phyloP scores from a whole-genome alignment of 2,329 filamentous ascomycete species.

The Epichloe elymi region DNA sequence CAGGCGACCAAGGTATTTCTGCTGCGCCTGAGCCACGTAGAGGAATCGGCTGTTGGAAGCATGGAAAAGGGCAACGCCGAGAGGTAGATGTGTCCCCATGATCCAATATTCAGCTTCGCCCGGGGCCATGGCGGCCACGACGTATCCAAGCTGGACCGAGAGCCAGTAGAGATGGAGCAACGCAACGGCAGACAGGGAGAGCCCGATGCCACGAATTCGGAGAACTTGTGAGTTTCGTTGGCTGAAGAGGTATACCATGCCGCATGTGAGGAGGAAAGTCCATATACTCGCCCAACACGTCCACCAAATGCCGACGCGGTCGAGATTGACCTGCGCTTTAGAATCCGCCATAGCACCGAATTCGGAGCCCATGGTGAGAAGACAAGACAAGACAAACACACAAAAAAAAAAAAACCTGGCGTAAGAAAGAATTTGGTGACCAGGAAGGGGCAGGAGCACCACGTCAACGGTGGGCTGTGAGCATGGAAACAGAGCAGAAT shows the following conservation, averaged over 20 bases:
- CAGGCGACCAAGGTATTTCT: slow-evolving; percentile 11
- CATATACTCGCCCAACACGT: slow-evolving; percentile 18
- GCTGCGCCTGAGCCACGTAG: slow-evolving; percentile 40
- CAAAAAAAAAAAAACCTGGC: too few relatives aligned
- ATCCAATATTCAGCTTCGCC: slow-evolving; percentile 47
- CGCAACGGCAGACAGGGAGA: slow-evolving; percentile 26
- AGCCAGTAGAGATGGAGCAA: slow-evolving; percentile 29
- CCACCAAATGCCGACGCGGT: slow-evolving; percentile 23
- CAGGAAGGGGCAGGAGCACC: too few relatives aligned
- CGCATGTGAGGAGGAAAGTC: slow-evolving; percentile 21
- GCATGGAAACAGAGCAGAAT: too few relatives aligned
- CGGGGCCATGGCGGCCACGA: slow-evolving; percentile 25
- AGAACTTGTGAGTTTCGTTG: slow-evolving; percentile 24
- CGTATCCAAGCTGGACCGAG: slow-evolving; percentile 24
- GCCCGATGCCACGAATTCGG: slow-evolving; percentile 24
- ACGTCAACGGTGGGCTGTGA: too few relatives aligned
- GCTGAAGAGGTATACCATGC: slow-evolving; percentile 25
- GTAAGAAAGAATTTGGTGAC: background rate
- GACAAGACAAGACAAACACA: too few relatives aligned
- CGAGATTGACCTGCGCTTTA: slow-evolving; percentile 9
- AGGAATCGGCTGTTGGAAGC: slow-evolving; percentile 48
- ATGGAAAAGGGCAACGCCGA: slow-evolving; percentile 53
- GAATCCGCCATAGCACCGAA: slow-evolving; percentile 12
- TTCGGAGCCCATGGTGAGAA: slow-evolving; percentile 14
- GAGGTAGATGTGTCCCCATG: slow-evolving; percentile 51